Conservation (phyloP, 73 alveolate species). For the Paramecium sexaurelia region DNA sequence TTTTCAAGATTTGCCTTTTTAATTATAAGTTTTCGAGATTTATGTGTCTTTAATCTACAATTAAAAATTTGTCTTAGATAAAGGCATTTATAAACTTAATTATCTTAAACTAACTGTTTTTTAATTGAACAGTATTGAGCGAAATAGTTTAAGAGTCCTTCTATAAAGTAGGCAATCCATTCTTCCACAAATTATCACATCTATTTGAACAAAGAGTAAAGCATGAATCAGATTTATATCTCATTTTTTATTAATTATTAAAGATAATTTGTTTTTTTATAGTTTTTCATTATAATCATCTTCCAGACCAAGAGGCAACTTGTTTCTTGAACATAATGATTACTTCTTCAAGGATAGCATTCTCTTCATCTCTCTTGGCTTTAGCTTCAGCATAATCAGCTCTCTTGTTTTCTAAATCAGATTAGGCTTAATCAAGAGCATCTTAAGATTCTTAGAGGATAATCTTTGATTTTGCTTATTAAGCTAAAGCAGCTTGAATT, state of each 20-base stretch:
- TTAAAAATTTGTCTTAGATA: not conserved
- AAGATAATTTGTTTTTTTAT: not conserved
- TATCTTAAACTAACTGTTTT: not conserved
- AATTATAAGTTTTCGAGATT: not conserved
- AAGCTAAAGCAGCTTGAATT: constrained; percentile 33
- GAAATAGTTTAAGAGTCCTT: not conserved
- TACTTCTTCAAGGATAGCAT: constrained; percentile 37
- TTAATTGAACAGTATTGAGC: not conserved
- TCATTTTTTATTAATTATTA: not conserved
- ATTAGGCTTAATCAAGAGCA: constrained; percentile 45
- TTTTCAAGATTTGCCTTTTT: not conserved
- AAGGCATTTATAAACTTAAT: not conserved
- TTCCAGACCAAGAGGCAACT: constrained; percentile 59
- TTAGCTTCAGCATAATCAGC: constrained; percentile 32
- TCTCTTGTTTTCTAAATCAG: constrained; percentile 48
- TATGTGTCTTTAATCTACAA: not conserved
- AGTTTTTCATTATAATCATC: constrained; percentile 37
- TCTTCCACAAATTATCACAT: not conserved
- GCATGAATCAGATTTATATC: not conserved
- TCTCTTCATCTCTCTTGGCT: constrained; percentile 50
- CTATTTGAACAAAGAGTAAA: not conserved
- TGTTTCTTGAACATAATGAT: constrained; percentile 39
- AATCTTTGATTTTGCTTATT: constrained; percentile 29
- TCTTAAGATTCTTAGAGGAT: constrained; percentile 28
- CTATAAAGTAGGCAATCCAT: not conserved